phyloP scores from a whole-genome alignment of 352 stramenopile species.

The Elongisporangium anandrum region DNA sequence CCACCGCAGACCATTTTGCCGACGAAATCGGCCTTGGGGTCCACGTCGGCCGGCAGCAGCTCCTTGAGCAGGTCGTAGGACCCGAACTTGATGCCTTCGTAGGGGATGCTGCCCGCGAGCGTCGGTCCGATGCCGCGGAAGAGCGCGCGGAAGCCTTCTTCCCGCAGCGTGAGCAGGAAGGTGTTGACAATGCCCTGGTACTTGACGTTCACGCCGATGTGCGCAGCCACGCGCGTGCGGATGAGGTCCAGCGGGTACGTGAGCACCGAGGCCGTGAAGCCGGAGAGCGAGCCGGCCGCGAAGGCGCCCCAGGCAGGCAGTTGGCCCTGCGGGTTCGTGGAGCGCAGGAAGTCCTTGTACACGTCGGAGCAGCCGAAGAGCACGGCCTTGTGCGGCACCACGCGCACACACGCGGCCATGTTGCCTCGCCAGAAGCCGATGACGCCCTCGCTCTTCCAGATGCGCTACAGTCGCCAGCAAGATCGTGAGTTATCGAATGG shows the following conservation, averaged over 20 bases:
- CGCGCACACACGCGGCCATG: conserved; percentile 63
- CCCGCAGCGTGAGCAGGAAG: conserved; percentile 56
- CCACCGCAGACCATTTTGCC: conserved; percentile 77
- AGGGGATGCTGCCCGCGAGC: conserved; percentile 63
- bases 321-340: conserved; percentile 17
- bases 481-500: background rate
- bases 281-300: conserved; percentile 61
- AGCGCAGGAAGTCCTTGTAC: conserved; percentile 78
- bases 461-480: conserved; percentile 21
- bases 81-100: conserved; percentile 83
- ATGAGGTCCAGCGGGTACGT: conserved; percentile 87
- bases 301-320: conserved; percentile 62
- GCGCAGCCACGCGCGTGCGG: conserved; percentile 72
- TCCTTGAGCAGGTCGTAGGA: conserved; percentile 67
- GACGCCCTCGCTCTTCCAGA: conserved; percentile 50
- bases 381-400: conserved; percentile 77
- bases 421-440: conserved; percentile 78
- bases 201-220: conserved; percentile 55
- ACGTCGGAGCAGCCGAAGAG: conserved; percentile 85
- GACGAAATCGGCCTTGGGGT: conserved; percentile 49
- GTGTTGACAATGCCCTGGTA: conserved; percentile 75
- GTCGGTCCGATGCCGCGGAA: conserved; percentile 74
- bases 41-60: conserved; percentile 48
- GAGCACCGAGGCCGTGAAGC: conserved; percentile 79
- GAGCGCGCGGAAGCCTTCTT: conserved; percentile 59